Base-by-base conservation (phyloP, 2,329 filamentous ascomycete species). In the Cercospora sp. region DNA sequence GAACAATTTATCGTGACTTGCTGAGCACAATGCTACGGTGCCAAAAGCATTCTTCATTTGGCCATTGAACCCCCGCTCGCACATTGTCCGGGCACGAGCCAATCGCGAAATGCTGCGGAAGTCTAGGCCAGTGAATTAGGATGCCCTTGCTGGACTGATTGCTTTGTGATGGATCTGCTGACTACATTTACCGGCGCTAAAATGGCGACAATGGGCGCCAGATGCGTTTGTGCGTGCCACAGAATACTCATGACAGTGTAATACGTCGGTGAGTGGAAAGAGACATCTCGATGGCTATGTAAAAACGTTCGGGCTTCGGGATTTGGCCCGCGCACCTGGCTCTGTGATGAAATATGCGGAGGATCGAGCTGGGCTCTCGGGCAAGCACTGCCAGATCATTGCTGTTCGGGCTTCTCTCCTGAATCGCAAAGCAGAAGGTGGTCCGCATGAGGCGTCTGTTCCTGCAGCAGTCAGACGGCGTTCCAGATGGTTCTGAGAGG, bases 401-500 rank as follows among this genome's bases (percentile, higher is more conserved):
- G 36, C 36, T 42, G 6, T 42, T 42, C 36, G 36, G 36, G 36
- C 18, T 48, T 13, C n/a, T 23, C 45, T 48, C 45, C 45, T 18
- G 23, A 30, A 26, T 55, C 48, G 48, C 48, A 30, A 31, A 26
- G 60, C 26, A 62, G 60, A 20, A 39, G 39, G 42, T 51, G 60
- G 33, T 33, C n/a, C 7, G 60, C 16, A 45, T 26, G 20, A 26
- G 60, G 36, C 42, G 23, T 51, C 39, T 51, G 60, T 62, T 62
- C 60, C 62, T 64, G 51, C 53, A 64, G 62, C 51, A 64, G 23
- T 13, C 51, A 13, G 48, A 59, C 39, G 16, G 16, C 20, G 23
- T 30, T 28, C 51, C 48, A 39, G 13, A 23, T 42, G 53, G n/a
- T n/a, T 64, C 13, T 36, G n/a, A 18, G 20, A 31, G 31, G 48